Percentiles rank a stretch among this genome's conserved stretches.
These are phyloP conservation scores for Pontederia crassipes DNA, from an alignment of 176 grass and related monocot genomes.

Conservation along the genomic window DNA sequence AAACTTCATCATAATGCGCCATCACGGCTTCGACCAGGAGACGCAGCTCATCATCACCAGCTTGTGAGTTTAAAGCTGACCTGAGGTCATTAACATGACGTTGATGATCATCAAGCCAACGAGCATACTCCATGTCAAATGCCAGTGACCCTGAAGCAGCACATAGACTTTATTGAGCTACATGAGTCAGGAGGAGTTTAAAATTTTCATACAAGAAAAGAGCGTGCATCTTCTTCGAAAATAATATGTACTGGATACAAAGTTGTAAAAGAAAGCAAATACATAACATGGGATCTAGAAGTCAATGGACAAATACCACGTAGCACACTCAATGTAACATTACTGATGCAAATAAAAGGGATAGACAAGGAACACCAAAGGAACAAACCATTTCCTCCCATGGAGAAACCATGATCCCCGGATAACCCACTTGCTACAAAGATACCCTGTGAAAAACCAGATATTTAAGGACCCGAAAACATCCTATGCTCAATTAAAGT, in stretches of 20 bases:
- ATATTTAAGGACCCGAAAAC: too few relatives aligned
- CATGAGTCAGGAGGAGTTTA: too few relatives aligned
- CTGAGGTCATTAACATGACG: conserved; percentile 56
- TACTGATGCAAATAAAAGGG: background rate
- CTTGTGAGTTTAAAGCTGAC: conserved; percentile 41
- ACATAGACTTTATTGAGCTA: too few relatives aligned
- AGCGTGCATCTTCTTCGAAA: too few relatives aligned
- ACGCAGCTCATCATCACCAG: conserved; percentile 44
- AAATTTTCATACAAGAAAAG: background rate
- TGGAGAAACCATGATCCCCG: conserved; percentile 46
- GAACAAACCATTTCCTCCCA: conserved; percentile 41
- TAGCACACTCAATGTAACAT: background rate
- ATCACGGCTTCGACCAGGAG: conserved; percentile 54
- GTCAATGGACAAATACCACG: too few relatives aligned
- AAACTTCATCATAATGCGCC: conserved; percentile 64
- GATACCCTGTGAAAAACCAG: conserved; percentile 44
- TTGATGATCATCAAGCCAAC: conserved; percentile 91
- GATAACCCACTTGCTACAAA: conserved; percentile 53
- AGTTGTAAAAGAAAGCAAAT: too few relatives aligned
- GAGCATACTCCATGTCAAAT: conserved; percentile 77
- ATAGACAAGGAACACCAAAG: background rate
- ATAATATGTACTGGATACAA: too few relatives aligned
- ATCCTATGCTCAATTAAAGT: background rate
- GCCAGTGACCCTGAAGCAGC: conserved; percentile 31
- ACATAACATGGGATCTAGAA: too few relatives aligned